Evolutionary conservation across 2,329 filamentous ascomycete genomes (phyloP).

Genomic region (Ophiocordyceps camponoti-saundersi): DNA sequence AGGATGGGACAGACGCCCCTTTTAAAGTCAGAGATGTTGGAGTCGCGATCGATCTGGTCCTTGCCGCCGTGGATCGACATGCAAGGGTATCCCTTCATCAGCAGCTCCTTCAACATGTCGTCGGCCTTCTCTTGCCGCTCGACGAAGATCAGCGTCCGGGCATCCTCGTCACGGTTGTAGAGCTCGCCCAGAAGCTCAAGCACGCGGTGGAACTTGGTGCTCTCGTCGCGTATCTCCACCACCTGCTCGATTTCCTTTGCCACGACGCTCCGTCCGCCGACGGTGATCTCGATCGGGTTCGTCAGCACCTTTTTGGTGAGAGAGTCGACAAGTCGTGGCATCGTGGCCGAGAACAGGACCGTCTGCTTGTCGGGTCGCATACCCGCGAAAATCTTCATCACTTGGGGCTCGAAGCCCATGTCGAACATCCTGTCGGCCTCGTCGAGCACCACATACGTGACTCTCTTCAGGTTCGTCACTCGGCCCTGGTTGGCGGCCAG

Average conservation of each 20-base stretch:
- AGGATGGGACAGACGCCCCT: constrained; percentile 76
- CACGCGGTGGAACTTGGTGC: constrained; percentile 67
- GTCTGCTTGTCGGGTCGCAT: constrained; percentile 86
- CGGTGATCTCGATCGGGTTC: constrained; percentile 77
- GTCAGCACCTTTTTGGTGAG: constrained; percentile 76
- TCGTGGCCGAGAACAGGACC: constrained; percentile 90
- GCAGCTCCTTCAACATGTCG: constrained; percentile 57
- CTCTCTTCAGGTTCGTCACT: constrained; percentile 75
- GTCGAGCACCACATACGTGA: constrained; percentile 89
- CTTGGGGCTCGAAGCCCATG: constrained; percentile 97
- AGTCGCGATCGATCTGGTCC: constrained; percentile 84
- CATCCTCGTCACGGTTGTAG: constrained; percentile 76
- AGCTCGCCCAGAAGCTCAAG: constrained; percentile 76
- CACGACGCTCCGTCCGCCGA: constrained; percentile 74
- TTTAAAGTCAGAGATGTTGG: constrained; percentile 87
- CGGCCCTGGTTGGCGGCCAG: constrained; percentile 86
- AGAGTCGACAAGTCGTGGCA: constrained; percentile 83
- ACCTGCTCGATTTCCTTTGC: constrained; percentile 88
- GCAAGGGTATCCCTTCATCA: constrained; percentile 75
- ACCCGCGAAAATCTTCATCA: constrained; percentile 89
- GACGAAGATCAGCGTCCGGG: constrained; percentile 78
- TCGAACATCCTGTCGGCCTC: constrained; percentile 99
- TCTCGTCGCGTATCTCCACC: constrained; percentile 72
- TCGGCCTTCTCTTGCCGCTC: constrained; percentile 85
- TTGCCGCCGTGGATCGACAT: constrained; percentile 91